These are phyloP conservation scores for Aspergillus phoenicis DNA, from an alignment of 2,329 filamentous ascomycete genomes.

Conservation along the genomic window DNA sequence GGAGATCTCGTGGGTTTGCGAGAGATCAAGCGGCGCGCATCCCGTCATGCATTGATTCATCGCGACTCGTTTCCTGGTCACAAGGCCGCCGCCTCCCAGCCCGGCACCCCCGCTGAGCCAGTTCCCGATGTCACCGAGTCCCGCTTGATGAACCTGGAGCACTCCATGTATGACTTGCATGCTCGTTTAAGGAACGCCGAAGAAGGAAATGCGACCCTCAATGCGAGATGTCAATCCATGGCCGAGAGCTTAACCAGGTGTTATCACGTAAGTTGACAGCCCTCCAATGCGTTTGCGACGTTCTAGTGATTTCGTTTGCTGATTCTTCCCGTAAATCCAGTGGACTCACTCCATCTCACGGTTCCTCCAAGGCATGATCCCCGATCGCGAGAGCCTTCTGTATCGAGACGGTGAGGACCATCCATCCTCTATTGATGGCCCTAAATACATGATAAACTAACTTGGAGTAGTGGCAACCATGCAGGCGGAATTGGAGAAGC, in stretches of 20 bases:
- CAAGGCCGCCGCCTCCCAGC: conserved; percentile 74
- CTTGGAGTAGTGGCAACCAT: conserved; percentile 53
- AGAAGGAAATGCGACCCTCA: conserved; percentile 77
- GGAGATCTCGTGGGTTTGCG: conserved; percentile 87
- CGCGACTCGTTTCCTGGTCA: conserved; percentile 82
- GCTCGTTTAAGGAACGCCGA: conserved; percentile 77
- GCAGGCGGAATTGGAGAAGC: conserved; percentile 65
- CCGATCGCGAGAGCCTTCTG: conserved; percentile 72
- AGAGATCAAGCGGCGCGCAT: conserved; percentile 94
- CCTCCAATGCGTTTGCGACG: conserved; percentile 7
- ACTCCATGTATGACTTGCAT: conserved; percentile 78
- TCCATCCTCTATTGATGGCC: neutral
- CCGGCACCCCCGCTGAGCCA: conserved; percentile 81
- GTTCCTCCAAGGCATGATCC: conserved; percentile 71
- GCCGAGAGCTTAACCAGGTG: conserved; percentile 78
- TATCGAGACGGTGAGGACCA: conserved; percentile 74
- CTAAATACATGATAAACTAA: conserved; percentile 19
- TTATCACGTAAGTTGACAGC: conserved; percentile 57
- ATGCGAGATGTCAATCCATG: conserved; percentile 76
- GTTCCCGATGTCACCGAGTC: conserved; percentile 78
- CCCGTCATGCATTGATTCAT: conserved; percentile 88
- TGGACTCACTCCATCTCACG: conserved; percentile 85
- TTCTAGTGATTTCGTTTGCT: conserved; percentile 6
- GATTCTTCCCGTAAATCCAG: conserved; percentile 40
- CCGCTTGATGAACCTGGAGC: conserved; percentile 74